phyloP scores from a whole-genome alignment of 78 protist genomes.

The Anaeramoeba flamelloides region DNA sequence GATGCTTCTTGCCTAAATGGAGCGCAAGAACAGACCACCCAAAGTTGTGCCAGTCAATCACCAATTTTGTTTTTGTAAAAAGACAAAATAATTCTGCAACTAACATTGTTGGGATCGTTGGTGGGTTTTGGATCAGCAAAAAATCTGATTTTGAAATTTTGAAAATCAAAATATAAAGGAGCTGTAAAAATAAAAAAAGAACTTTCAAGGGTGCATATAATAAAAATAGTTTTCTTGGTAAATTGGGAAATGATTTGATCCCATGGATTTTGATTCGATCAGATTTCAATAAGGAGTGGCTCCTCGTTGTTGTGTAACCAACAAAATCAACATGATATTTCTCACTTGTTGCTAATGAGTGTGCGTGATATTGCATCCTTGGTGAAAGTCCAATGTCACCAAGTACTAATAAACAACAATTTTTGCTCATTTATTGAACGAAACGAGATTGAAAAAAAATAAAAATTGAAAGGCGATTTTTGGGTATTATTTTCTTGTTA shows the following conservation, averaged over 20 bases:
- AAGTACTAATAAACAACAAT: slow-evolving; percentile 59
- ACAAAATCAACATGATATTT: slow-evolving; percentile 34
- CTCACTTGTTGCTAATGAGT: slow-evolving; percentile 11
- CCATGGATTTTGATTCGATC: background rate
- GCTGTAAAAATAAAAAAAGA: background rate
- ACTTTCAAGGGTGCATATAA: background rate
- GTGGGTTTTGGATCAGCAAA: slow-evolving; percentile 64
- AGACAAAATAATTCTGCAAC: slow-evolving; percentile 23
- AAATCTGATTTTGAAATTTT: background rate
- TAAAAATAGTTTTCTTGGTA: background rate
- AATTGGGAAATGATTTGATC: slow-evolving; percentile 1
- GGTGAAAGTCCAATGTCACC: slow-evolving; percentile 92
- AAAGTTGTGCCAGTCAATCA: slow-evolving; percentile 90
- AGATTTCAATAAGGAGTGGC: background rate
- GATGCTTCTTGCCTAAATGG: background rate
- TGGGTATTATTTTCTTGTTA: no score
- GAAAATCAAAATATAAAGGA: slow-evolving; percentile 1
- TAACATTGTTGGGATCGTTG: slow-evolving; percentile 69
- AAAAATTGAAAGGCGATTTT: background rate
- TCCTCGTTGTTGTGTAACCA: slow-evolving; percentile 9
- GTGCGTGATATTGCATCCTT: slow-evolving; percentile 61
- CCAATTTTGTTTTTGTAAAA: slow-evolving; percentile 26
- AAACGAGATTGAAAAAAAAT: background rate
- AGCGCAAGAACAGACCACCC: slow-evolving; percentile 64
- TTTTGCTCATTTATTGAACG: background rate